phyloP scores from a whole-genome alignment of 768 basidiomycete species.

The Coprinopsis marcescibilis region DNA sequence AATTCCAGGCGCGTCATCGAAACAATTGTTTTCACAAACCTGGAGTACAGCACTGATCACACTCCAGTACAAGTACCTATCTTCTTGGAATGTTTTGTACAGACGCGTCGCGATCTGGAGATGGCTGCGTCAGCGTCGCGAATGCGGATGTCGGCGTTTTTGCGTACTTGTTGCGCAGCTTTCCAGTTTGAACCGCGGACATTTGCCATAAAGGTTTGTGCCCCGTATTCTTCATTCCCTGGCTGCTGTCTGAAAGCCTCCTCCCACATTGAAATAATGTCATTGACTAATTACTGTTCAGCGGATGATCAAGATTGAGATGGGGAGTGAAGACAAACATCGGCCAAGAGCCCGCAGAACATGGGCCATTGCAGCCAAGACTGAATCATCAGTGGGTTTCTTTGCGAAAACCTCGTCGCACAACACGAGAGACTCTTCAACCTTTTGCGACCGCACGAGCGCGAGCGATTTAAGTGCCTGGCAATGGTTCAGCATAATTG shows the following conservation, averaged over 20 bases:
- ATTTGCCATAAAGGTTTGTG: conserved; percentile 83
- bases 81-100: conserved; percentile 80
- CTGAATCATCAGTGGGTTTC: conserved; percentile 68
- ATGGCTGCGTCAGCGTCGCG: conserved; percentile 1
- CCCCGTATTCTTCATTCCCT: conserved; percentile 74
- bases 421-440: conserved; percentile 72
- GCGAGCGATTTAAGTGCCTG: conserved; percentile 84
- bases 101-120: conserved; percentile 70
- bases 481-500: conserved; percentile 11
- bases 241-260: conserved; percentile 81
- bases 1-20: neutral
- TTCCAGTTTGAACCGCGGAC: conserved; percentile 80
- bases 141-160: neutral
- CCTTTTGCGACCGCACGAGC: conserved; percentile 76
- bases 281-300: conserved; percentile 43
- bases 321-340: conserved; percentile 29
- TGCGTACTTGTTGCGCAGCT: conserved; percentile 68
- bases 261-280: conserved; percentile 81
- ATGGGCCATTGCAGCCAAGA: conserved; percentile 78
- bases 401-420: conserved; percentile 75
- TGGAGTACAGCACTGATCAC: conserved; percentile 77
- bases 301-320: neutral
- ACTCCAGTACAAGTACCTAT: conserved; percentile 80
- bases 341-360: conserved; percentile 75
- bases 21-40: conserved; percentile 31